Evolutionary conservation across 2,329 filamentous ascomycete genomes (phyloP).

Genomic region (Colletotrichum salicis): DNA sequence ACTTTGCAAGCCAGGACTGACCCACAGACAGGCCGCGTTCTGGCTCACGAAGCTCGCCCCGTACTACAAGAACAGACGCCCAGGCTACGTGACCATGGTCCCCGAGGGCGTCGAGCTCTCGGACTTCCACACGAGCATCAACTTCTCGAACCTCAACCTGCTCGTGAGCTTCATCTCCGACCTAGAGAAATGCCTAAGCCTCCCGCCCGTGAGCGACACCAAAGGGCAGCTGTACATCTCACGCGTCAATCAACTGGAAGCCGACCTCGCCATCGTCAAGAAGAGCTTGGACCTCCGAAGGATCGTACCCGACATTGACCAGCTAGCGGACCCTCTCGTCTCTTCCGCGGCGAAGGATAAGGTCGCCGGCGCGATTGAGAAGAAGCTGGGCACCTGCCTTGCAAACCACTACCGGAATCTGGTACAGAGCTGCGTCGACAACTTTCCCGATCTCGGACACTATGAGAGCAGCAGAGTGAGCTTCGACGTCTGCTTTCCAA

Average conservation of each 20-base stretch:
- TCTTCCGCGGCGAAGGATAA: not conserved
- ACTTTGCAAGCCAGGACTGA: constrained; percentile 50
- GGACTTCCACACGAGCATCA: not conserved
- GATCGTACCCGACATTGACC: not conserved
- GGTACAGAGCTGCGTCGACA: not conserved
- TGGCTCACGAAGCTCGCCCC: not conserved
- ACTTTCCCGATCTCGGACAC: not conserved
- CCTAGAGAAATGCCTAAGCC: not conserved
- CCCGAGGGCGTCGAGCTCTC: not conserved
- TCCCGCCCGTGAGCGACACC: not conserved
- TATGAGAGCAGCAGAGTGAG: not conserved
- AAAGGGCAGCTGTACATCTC: not conserved
- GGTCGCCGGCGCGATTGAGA: not conserved
- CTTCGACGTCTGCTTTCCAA: not conserved
- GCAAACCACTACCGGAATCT: not conserved
- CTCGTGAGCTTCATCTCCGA: not conserved
- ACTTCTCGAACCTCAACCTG: not conserved
- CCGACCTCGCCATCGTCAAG: not conserved
- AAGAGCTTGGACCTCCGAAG: not conserved
- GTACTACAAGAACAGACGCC: not conserved
- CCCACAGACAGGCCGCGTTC: not conserved
- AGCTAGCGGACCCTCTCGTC: not conserved
- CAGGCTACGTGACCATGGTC: not conserved
- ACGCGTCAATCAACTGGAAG: not conserved
- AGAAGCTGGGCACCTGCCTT: not conserved